A percentile compares a stretch with the other conserved stretches of the same genome.
Conservation (phyloP, 192 early-diverging fungal genomes). For the Gryganskiella cystojenkinii region DNA sequence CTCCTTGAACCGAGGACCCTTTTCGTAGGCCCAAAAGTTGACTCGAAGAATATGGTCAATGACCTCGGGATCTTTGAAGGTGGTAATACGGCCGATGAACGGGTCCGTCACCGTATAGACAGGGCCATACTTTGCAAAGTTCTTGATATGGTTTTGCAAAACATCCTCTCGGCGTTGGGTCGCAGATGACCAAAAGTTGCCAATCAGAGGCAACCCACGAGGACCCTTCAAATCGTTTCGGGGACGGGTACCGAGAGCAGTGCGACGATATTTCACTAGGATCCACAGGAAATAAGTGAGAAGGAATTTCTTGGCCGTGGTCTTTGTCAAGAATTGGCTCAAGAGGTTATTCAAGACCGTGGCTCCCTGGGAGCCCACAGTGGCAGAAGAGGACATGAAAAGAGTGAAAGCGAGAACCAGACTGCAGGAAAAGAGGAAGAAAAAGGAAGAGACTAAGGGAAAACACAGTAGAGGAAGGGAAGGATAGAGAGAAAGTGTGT, state of each 20-base stretch:
- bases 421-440: too few relatives aligned
- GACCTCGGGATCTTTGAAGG: conserved; percentile 25
- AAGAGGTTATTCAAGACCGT: too few relatives aligned
- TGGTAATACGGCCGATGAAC: conserved; percentile 19
- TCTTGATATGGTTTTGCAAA: conserved; percentile 1
- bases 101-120: conserved; percentile 23
- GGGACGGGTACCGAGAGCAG: conserved; percentile 5
- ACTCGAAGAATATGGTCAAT: conserved; percentile 27
- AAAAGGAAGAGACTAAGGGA: too few relatives aligned
- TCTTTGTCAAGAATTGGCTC: too few relatives aligned
- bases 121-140: conserved; percentile 14
- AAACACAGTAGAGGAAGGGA: too few relatives aligned
- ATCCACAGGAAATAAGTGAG: conserved; percentile 5
- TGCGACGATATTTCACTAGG: conserved; percentile 17
- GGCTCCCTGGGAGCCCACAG: too few relatives aligned
- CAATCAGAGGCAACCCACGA: conserved; percentile 30
- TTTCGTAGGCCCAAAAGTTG: conserved; percentile 45
- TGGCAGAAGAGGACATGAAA: too few relatives aligned
- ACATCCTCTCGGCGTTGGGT: neutral
- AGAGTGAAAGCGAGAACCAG: too few relatives aligned
- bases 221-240: conserved; percentile 32
- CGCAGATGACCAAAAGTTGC: conserved; percentile 10
- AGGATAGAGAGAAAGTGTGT: too few relatives aligned
- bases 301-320: neutral
- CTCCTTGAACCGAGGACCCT: conserved; percentile 16